Evolutionary conservation across 2,329 filamentous ascomycete genomes (phyloP).

Genomic region (Cladophialophora bantiana): DNA sequence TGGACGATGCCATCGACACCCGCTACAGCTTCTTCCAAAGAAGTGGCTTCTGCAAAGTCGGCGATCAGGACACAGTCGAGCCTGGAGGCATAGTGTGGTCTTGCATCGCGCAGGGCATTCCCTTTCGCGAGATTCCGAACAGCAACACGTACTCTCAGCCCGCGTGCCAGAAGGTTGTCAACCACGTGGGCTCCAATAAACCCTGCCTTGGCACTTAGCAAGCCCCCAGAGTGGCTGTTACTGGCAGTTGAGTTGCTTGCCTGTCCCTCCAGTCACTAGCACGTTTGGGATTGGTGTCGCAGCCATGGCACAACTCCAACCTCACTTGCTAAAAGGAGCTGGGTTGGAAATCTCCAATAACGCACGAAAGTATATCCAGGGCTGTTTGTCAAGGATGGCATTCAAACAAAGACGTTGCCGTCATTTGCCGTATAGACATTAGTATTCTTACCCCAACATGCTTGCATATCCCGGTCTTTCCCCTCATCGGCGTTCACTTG

Average conservation of each 20-base stretch:
- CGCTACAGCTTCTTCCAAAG: constrained; percentile 70
- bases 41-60: constrained; percentile 73
- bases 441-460: neutral
- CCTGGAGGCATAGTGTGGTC: constrained; percentile 45
- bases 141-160: constrained; percentile 33
- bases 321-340: neutral
- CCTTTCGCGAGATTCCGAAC: constrained; percentile 30
- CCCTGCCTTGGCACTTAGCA: no score
- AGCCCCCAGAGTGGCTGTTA: no score
- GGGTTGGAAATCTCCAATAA: neutral
- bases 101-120: constrained; percentile 26
- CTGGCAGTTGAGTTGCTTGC: no score
- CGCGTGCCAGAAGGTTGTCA: constrained; percentile 32
- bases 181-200: constrained; percentile 13
- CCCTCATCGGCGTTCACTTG: neutral
- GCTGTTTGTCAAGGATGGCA: neutral
- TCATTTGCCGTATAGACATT: neutral
- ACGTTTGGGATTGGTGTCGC: neutral
- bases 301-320: neutral
- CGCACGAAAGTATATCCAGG: neutral
- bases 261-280: neutral
- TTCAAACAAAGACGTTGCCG: neutral
- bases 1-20: constrained; percentile 77
- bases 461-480: neutral
- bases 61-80: constrained; percentile 71